Conservation (phyloP, 352 stramenopile species). For the Phytophthora pinifolia region DNA sequence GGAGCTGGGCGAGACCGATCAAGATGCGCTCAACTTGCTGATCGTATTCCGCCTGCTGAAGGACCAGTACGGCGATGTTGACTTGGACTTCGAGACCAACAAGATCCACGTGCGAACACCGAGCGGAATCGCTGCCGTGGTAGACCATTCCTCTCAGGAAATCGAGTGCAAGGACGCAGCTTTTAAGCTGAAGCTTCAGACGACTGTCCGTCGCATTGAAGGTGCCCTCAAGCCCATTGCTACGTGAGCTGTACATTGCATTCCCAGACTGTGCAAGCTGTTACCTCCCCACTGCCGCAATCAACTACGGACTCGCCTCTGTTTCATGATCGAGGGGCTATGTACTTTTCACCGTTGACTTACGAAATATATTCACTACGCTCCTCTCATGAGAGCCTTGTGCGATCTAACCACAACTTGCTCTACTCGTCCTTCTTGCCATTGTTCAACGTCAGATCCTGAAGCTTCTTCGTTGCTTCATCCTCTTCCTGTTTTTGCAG, state of each 20-base stretch:
- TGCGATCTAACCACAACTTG: neutral
- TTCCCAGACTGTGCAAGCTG: neutral
- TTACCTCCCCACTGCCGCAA: no score
- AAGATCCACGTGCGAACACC: constrained; percentile 86
- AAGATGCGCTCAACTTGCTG: constrained; percentile 84
- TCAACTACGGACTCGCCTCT: no score
- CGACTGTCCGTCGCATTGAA: constrained; percentile 68
- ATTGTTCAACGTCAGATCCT: constrained; percentile 16
- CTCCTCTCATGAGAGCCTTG: neutral
- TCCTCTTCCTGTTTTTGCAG: constrained; percentile 41
- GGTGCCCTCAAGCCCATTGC: constrained; percentile 64
- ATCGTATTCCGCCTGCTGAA: constrained; percentile 84
- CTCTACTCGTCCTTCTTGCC: constrained; percentile 16
- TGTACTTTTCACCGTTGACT: constrained; percentile 16
- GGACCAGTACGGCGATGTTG: constrained; percentile 85
- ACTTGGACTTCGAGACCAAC: constrained; percentile 88
- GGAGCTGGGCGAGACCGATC: constrained; percentile 68
- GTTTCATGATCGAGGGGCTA: constrained; percentile 11
- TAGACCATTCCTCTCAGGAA: constrained; percentile 61
- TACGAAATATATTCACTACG: constrained; percentile 30
- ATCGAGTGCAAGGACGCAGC: constrained; percentile 72
- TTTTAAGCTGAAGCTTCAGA: constrained; percentile 74
- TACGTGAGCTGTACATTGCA: constrained; percentile 26
- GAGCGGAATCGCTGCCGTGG: constrained; percentile 59
- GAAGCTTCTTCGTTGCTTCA: constrained; percentile 21